Conservation (phyloP, 1,284 basidiomycete genomes). For the Singerocomus inundabilis region DNA sequence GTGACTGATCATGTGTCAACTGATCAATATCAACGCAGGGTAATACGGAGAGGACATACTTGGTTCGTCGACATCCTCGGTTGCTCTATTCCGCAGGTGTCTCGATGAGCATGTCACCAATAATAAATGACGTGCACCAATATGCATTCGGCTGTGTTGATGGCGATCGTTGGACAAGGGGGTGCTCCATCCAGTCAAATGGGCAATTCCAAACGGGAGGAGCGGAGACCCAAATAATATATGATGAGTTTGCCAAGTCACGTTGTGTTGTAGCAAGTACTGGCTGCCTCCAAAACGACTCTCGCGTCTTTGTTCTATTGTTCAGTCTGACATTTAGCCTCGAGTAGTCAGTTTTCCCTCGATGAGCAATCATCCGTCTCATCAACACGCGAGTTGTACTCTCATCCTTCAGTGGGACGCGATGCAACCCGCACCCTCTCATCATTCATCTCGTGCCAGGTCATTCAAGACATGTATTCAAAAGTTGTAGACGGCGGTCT, state of each 20-base stretch:
- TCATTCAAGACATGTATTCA: constrained; percentile 4
- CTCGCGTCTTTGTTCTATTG: too few relatives aligned
- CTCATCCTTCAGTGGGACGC: neutral
- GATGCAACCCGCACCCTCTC: neutral
- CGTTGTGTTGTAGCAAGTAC: too few relatives aligned
- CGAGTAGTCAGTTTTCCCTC: constrained; percentile 5
- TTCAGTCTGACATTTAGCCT: too few relatives aligned
- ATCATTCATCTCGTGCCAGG: neutral
- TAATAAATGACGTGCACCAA: constrained; percentile 2
- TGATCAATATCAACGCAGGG: constrained; percentile 7
- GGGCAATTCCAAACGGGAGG: constrained; percentile 5
- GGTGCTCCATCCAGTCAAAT: neutral
- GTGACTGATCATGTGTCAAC: neutral
- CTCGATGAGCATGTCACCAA: neutral
- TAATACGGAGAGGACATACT: neutral
- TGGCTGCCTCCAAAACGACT: too few relatives aligned
- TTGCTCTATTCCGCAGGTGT: neutral
- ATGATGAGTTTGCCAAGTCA: too few relatives aligned
- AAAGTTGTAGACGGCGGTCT: too few relatives aligned
- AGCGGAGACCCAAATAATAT: too few relatives aligned
- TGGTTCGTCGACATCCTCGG: neutral
- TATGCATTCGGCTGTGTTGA: neutral
- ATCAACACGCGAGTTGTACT: neutral
- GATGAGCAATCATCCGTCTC: constrained; percentile 2
- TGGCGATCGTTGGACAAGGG: constrained; percentile 5